Percentiles rank a stretch among this genome's conserved stretches.
These are phyloP conservation scores for Favolaschia claudopus DNA, from an alignment of 768 basidiomycete genomes.

Conservation along the genomic window DNA sequence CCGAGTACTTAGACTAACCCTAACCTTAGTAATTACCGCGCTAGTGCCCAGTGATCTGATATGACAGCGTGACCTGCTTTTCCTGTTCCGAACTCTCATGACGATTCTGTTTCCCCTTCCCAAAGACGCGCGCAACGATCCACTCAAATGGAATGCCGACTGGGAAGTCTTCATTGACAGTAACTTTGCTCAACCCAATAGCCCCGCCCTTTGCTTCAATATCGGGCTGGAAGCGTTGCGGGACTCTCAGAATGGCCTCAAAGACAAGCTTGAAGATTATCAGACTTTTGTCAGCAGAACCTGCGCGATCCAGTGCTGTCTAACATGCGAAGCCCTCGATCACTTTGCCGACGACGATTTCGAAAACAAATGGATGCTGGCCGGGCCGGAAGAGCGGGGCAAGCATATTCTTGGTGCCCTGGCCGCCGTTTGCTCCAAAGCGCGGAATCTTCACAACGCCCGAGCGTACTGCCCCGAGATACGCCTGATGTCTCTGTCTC, in stretches of 20 bases:
- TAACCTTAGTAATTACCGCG: too few species aligned
- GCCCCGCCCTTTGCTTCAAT: background rate
- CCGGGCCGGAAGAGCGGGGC: background rate
- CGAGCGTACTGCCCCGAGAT: constrained; percentile 9
- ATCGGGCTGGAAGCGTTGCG: too few species aligned
- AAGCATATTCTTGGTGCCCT: background rate
- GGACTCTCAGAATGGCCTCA: too few species aligned
- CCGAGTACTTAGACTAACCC: too few species aligned
- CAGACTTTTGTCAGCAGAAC: background rate
- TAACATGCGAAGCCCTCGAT: background rate
- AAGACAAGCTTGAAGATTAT: background rate
- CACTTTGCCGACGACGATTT: background rate
- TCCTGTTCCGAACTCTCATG: too few species aligned
- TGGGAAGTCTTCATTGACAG: constrained; percentile 13
- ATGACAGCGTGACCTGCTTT: too few species aligned
- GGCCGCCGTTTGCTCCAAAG: background rate
- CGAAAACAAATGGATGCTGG: background rate
- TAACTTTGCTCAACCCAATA: background rate
- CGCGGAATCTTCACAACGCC: background rate
- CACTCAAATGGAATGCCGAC: constrained; percentile 21
- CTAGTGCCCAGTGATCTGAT: too few species aligned
- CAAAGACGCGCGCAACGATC: constrained; percentile 8
- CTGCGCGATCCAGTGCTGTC: background rate
- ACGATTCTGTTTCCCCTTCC: constrained; percentile 4
- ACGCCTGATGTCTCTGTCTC: constrained; percentile 8